Evolutionary conservation across 768 basidiomycete species (phyloP), one percentile per base, ranked within the genome.

Genomic region (Russula vinacea): DNA sequence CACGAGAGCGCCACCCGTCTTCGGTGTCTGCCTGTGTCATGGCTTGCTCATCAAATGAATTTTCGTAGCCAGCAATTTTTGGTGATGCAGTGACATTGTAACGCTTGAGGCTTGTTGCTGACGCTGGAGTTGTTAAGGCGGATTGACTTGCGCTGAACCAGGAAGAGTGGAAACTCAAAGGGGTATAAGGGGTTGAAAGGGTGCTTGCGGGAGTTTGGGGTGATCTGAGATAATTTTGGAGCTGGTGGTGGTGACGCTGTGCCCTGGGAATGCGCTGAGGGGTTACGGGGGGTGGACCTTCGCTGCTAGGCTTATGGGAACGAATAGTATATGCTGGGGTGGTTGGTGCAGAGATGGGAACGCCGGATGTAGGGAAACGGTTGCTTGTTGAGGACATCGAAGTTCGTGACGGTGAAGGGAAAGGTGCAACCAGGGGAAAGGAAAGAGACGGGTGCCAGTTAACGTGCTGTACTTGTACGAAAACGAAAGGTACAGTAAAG

Each of bases 1-100:
- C 86, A 56, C 88, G 79, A 35, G 82, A 84, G 61, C 89, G 81
- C 89, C 89, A 91, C 71, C 83, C 89, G 39, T 81, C 80, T 5
- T 86, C 81, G 44, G 85, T 80, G 71, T 87, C 84, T 17, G 84
- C 82, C 26, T 85, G 76, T 70, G 79, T 81, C 67, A 74, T 76
- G 67, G 79, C 78, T 56, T 62, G 56, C 17, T 52, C 54, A 39
- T 56, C 65, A 40, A 67, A 60, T 5, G 66, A 49, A 68, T 80
- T 80, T 51, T 72, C 68, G 57, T 67, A 72, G 59, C 49, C 54
- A 17, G 42, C 73, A 44, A 78, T 77, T 69, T 81, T 81, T 14
- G 79, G 82, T 19, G 81, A 84, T 37, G 72, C 69, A 24, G 77
- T 70, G 51, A 77, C 74, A 44, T 78, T 71, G 72, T 80, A 73